phyloP scores from a whole-genome alignment of 345 rosid genomes.

The Moringa oleifera region DNA sequence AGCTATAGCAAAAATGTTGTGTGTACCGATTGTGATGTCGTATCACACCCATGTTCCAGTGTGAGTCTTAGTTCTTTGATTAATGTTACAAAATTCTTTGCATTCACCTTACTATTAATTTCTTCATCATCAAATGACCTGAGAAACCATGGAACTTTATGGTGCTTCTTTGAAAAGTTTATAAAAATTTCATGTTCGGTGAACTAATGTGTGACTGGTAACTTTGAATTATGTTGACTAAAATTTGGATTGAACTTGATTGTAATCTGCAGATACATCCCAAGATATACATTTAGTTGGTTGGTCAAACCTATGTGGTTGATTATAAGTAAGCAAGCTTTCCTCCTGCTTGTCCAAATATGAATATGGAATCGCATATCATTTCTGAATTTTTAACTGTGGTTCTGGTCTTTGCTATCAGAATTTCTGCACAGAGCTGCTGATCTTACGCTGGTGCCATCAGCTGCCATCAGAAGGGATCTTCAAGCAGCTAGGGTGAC shows the following conservation, averaged over 20 bases:
- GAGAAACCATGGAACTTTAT: not conserved
- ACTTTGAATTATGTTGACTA: not conserved
- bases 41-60: constrained; percentile 99
- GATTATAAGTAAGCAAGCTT: constrained; percentile 62
- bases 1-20: constrained; percentile 70
- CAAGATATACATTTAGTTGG: constrained; percentile 98
- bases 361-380: not conserved
- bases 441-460: constrained; percentile 95
- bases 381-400: constrained; percentile 7
- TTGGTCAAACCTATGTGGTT: constrained; percentile 97
- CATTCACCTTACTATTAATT: not conserved
- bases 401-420: constrained; percentile 21
- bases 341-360: not conserved
- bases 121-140: not conserved
- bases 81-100: constrained; percentile 7
- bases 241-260: constrained; percentile 5
- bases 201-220: not conserved
- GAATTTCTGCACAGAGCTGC: constrained; percentile 99
- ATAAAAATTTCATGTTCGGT: not conserved
- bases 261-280: constrained; percentile 67
- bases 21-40: constrained; percentile 97
- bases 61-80: constrained; percentile 43
- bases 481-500: constrained; percentile 78
- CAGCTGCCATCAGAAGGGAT: constrained; percentile 85
- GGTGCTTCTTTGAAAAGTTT: not conserved